Conservation (phyloP, 2,329 filamentous ascomycete species). For the Trichocomaceae sp. region DNA sequence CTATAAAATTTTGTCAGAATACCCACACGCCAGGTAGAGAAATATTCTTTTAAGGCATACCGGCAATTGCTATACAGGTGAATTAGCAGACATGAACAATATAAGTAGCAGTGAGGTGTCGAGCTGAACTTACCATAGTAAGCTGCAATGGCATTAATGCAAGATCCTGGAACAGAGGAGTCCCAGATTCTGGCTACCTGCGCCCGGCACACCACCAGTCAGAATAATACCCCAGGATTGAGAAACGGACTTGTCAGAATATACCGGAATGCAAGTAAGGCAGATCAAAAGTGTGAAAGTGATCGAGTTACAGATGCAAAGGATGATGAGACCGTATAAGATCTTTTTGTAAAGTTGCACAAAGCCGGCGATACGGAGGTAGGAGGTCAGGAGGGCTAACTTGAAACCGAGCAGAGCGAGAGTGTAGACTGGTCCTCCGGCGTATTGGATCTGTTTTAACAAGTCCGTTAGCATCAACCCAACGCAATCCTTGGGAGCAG, state of each 20-base stretch:
- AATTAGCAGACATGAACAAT: not conserved
- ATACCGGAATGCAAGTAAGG: conserved; percentile 24
- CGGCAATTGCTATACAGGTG: not conserved
- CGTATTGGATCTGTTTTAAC: conserved; percentile 23
- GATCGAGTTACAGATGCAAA: conserved; percentile 36
- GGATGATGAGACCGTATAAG: conserved; percentile 30
- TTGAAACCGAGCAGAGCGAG: conserved; percentile 42
- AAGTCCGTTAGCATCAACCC: not conserved
- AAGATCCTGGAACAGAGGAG: conserved; percentile 31
- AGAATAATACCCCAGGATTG: not conserved
- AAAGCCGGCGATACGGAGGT: conserved; percentile 42
- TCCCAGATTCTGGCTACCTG: conserved; percentile 42
- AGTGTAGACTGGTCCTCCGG: conserved; percentile 23
- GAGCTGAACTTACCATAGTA: conserved; percentile 35
- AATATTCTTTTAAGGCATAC: not conserved
- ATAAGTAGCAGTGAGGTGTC: not conserved
- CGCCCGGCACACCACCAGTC: not conserved
- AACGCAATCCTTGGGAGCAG: too few species aligned
- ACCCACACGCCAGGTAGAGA: not conserved
- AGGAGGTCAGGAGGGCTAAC: conserved; percentile 42
- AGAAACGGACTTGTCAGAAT: conserved; percentile 9
- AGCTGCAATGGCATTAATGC: conserved; percentile 37
- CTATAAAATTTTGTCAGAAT: not conserved
- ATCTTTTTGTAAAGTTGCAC: conserved; percentile 28
- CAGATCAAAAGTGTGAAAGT: conserved; percentile 23